phyloP scores from a whole-genome alignment of 2,329 filamentous ascomycete genomes.

The Leptodontidium sp. region DNA sequence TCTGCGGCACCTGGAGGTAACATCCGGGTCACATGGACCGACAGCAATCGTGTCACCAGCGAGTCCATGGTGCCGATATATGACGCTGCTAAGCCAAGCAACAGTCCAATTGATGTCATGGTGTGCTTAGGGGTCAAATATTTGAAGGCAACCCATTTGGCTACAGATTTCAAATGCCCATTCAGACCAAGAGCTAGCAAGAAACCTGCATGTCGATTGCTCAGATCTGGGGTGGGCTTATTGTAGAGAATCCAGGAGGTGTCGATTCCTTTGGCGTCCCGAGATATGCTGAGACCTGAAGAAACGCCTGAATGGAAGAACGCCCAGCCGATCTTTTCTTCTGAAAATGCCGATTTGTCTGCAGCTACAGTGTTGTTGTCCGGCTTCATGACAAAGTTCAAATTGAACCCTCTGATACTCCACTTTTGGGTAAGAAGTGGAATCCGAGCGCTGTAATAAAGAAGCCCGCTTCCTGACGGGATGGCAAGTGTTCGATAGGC shows the following conservation, averaged over 20 bases:
- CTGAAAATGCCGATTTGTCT: conserved; percentile 85
- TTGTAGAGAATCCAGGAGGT: conserved; percentile 99
- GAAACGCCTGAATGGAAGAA: conserved; percentile 98
- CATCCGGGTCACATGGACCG: conserved; percentile 95
- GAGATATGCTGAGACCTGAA: conserved; percentile 90
- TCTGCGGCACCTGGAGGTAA: conserved; percentile 91
- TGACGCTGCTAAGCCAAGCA: conserved; percentile 90
- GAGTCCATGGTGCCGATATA: conserved; percentile 98
- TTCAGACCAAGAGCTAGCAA: conserved; percentile 90
- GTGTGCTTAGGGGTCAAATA: conserved; percentile 99
- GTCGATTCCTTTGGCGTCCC: conserved; percentile 90
- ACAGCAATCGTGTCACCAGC: conserved; percentile 88
- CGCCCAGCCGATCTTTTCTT: conserved; percentile 98
- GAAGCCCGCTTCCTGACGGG: conserved; percentile 83
- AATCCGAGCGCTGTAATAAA: conserved; percentile 87
- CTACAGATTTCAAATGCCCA: conserved; percentile 90
- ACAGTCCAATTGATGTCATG: conserved; percentile 97
- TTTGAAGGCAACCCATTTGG: conserved; percentile 99
- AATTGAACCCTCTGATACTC: conserved; percentile 87
- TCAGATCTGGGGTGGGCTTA: conserved; percentile 85
- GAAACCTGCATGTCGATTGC: conserved; percentile 95
- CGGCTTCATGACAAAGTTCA: conserved; percentile 91
- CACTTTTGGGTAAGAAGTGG: conserved; percentile 94
- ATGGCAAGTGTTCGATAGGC: conserved; percentile 89
- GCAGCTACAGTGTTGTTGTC: conserved; percentile 93